Percentiles rank a stretch among this genome's conserved stretches.
These are phyloP conservation scores for Exophiala viscosa DNA, from an alignment of 2,329 filamentous ascomycete genomes.

Conservation along the genomic window DNA sequence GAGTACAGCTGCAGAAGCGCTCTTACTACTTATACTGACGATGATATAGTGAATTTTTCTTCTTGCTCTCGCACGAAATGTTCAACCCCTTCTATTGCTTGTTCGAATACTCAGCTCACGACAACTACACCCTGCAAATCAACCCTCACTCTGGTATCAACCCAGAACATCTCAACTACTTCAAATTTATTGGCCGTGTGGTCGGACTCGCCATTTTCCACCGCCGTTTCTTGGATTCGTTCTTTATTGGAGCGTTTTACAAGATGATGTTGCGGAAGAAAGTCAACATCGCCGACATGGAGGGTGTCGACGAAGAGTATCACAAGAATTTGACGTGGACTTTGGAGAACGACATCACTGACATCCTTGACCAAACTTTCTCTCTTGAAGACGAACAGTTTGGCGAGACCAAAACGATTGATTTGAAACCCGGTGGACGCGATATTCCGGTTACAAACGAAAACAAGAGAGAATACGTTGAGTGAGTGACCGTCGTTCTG, in stretches of 20 bases:
- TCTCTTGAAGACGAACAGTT: slow-evolving; percentile 97
- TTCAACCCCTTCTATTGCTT: slow-evolving; percentile 99
- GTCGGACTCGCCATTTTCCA: slow-evolving; percentile 98
- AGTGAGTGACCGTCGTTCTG: slow-evolving; percentile 51
- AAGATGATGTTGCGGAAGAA: slow-evolving; percentile 98
- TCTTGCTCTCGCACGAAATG: slow-evolving; percentile 98
- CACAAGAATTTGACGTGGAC: slow-evolving; percentile 97
- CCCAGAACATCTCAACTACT: slow-evolving; percentile 98
- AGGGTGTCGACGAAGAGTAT: slow-evolving; percentile 97
- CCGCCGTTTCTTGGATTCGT: slow-evolving; percentile 92
- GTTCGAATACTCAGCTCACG: slow-evolving; percentile 98
- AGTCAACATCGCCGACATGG: slow-evolving; percentile 91
- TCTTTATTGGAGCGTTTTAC: slow-evolving; percentile 98
- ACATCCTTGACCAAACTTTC: slow-evolving; percentile 91
- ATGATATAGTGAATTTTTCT: slow-evolving; percentile 82
- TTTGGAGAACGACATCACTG: slow-evolving; percentile 94
- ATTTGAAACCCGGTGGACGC: slow-evolving; percentile 83
- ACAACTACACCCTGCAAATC: slow-evolving; percentile 99
- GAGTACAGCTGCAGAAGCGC: slow-evolving; percentile 28
- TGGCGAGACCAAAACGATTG: slow-evolving; percentile 88
- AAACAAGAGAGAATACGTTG: slow-evolving; percentile 98
- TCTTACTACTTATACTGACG: slow-evolving; percentile 7
- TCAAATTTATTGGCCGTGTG: slow-evolving; percentile 98
- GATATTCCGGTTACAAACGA: slow-evolving; percentile 96
- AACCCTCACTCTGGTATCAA: slow-evolving; percentile 99